Conservation (phyloP, 202 grass and related monocot genomes). For the Schoenoplectus tabernaemontani region DNA sequence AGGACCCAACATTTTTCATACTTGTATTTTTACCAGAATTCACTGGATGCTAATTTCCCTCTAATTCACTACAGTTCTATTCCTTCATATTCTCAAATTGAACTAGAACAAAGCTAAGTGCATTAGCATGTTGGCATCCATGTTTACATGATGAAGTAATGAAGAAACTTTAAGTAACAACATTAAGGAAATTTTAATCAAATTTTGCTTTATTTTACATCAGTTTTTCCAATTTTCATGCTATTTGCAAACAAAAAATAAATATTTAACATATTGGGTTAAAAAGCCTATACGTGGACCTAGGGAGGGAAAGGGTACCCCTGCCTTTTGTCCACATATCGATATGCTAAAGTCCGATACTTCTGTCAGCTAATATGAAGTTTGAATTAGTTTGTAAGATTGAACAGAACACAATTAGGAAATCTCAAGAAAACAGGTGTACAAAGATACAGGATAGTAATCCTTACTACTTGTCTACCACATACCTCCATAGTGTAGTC, state of each 20-base stretch:
- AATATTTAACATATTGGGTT: background rate
- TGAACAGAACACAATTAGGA: background rate
- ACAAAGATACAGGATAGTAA: background rate
- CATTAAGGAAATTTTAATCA: background rate
- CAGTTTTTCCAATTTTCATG: background rate
- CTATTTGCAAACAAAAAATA: background rate
- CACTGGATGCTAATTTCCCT: background rate
- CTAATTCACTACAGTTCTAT: background rate
- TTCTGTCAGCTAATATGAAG: background rate
- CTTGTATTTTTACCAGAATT: background rate
- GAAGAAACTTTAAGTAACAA: background rate
- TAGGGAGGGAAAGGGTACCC: background rate
- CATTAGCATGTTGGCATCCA: background rate
- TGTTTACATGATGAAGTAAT: background rate
- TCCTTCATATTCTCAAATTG: background rate
- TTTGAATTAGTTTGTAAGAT: background rate
- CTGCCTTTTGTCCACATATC: background rate
- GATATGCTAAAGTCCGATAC: background rate
- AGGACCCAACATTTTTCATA: background rate
- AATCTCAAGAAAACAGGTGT: slow-evolving; percentile 20
- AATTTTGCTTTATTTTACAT: background rate
- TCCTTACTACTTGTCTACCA: background rate
- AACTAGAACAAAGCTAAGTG: background rate
- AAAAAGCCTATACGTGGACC: background rate
- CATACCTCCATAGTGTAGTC: slow-evolving; percentile 79